Evolutionary conservation across 176 grass and related monocot genomes (phyloP), one percentile per base, ranked within the genome.

Genomic region (Triticum timopheevii): DNA sequence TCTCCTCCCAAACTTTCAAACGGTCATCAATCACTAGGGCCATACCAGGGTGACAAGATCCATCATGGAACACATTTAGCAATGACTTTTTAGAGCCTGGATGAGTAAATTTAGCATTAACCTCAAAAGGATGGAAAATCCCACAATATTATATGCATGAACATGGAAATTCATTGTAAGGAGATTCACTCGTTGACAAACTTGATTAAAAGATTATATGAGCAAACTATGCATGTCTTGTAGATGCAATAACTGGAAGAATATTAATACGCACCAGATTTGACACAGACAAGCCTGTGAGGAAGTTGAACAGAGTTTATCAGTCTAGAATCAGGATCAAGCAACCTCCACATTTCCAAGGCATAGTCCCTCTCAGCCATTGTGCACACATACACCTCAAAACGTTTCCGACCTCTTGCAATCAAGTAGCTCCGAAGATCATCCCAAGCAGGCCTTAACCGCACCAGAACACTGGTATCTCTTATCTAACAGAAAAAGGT

Each of bases 361-460:
- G 93, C 93, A 80, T 95, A 95, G 50, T 95, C 93, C 84, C 91
- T 93, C 87, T 95, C 93, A 68, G 93, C 93, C 93, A 95, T 93
- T 69, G 93, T 95, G 79, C 93, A 95, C 80, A 93, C 93, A 92
- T 93, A 95, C n/a, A 95, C 93, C 86, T 95, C 93, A 89, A 95
- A 95, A 38, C 93, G 84, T 76, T 95, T 95, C 79, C 93, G 93
- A 56, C 91, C 91, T 91, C 81, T 89, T 79, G 93, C 91, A 78
- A 82, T 95, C 73, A 95, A 79, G 81, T 95, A 95, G 72, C 93
- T 95, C 82, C 89, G 56, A 74, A 95, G 83, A 80, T 95, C 93
- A 78, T 95, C 93, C 93, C 93, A 93, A 87, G 88, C 86, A 61
- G 93, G 91, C 45, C 93, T 91, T 80, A 95, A 75, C 44, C 91